Conservation (phyloP, 306 rosid genomes). For the Geum urbanum region DNA sequence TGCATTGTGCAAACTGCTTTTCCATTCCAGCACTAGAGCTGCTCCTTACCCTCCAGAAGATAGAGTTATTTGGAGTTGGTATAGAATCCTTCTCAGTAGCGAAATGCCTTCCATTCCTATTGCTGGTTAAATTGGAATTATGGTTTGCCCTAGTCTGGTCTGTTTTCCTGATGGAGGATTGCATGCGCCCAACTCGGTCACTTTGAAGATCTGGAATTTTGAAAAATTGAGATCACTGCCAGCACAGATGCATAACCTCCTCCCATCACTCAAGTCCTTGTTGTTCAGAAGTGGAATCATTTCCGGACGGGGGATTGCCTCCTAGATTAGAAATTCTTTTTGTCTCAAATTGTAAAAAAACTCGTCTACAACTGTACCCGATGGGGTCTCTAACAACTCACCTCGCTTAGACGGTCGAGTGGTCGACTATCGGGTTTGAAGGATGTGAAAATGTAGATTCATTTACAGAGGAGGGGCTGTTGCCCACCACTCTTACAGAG, state of each 20-base stretch:
- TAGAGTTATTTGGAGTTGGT: not conserved
- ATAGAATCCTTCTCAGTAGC: too few species aligned
- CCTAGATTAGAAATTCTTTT: accelerated
- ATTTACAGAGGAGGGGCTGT: conserved; percentile 18
- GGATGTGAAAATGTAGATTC: conserved; percentile 1
- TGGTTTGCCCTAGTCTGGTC: not conserved
- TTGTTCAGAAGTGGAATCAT: conserved; percentile 27
- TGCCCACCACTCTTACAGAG: not conserved
- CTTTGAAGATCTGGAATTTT: not conserved
- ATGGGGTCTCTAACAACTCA: conserved; percentile 24
- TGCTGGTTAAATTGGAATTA: too few species aligned
- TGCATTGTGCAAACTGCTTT: not conserved
- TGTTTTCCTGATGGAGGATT: not conserved
- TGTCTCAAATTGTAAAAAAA: not conserved
- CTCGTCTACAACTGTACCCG: conserved; percentile 4
- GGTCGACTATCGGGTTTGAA: not conserved
- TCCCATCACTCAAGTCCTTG: not conserved
- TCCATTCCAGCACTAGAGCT: not conserved
- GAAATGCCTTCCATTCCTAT: too few species aligned
- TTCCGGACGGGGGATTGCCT: conserved; percentile 23
- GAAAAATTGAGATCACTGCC: not conserved
- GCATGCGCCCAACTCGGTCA: not conserved
- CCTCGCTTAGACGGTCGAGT: accelerated
- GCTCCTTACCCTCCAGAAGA: conserved; percentile 14
- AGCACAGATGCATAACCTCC: conserved; percentile 1